Evolutionary conservation across 1,139 yeast species (phyloP).

Genomic region (Pneumocystis carinii): DNA sequence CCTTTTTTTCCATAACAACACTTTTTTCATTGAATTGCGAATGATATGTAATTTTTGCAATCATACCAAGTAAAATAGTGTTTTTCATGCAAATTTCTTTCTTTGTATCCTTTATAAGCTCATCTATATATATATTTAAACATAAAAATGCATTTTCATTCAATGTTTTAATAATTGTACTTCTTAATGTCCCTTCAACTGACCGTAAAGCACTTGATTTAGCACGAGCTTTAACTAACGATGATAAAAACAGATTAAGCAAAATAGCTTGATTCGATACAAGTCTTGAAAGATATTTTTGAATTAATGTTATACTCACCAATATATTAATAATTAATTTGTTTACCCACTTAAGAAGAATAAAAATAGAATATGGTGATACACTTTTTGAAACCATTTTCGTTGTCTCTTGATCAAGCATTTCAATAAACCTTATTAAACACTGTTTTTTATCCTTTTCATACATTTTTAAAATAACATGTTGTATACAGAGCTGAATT

Average conservation of each 20-base stretch:
- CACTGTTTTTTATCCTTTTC: neutral
- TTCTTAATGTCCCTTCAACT: conserved; percentile 19
- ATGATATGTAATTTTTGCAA: conserved; percentile 22
- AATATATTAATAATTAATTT: conserved; percentile 20
- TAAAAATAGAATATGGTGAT: conserved; percentile 20
- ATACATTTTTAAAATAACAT: neutral
- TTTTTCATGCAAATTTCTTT: conserved; percentile 11
- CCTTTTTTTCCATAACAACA: conserved; percentile 13
- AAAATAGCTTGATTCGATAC: conserved; percentile 18
- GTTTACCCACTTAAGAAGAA: conserved; percentile 45
- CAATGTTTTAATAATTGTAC: conserved; percentile 16
- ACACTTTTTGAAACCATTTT: neutral
- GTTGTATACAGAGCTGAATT: neutral
- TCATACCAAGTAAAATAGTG: conserved; percentile 18
- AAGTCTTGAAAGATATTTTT: conserved; percentile 13
- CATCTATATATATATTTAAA: conserved; percentile 12
- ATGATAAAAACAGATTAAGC: conserved; percentile 16
- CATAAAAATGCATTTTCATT: conserved; percentile 6
- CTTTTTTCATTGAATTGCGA: conserved; percentile 16
- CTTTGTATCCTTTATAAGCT: conserved; percentile 14
- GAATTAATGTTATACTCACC: conserved; percentile 8
- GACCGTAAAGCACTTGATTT: conserved; percentile 18
- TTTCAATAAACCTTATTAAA: neutral
- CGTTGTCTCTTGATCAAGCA: neutral
- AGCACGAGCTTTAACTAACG: conserved; percentile 13